Base-by-base conservation (phyloP, 345 rosid species). In the Dipteronia sinensis region DNA sequence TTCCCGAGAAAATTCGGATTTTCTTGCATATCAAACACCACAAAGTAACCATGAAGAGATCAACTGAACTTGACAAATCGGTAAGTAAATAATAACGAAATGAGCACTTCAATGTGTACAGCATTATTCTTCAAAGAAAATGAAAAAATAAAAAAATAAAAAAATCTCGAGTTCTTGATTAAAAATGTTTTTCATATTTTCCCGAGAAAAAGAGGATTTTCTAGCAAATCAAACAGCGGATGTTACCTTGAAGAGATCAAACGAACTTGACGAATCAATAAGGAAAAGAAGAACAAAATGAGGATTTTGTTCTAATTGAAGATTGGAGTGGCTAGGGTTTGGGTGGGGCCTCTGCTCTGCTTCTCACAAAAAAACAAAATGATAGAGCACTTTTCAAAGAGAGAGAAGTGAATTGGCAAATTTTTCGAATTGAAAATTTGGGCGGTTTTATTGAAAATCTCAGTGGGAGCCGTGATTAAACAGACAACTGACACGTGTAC, bases 391-490 rank as follows among this genome's bases (percentile, higher is more conserved):
- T 69, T n/a, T 69, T 19, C 25, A 25, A 59, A 6, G 22, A 3
- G 70, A 56, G 79, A 77, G 77, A 68, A 68, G 72, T 55, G 70
- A 71, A 67, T 65, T 68, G 82, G 85, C 82, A 67, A 83, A 53
- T 73, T 80, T 82, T 82, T 80, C 76, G 20, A 81, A 83, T 44
- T 65, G 71, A 79, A 46, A 58, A 65, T 49, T 63, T 75, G 82
- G 86, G 88, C 87, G 87, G 89, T 70, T 16, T 80, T 76, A 31
- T 51, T 69, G 44, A 38, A 65, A 22, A 10, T 25, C 27, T 19
- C 5, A 49, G 29, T 13, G 2, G 15, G 20, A 16, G 22, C 64
- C 27, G 25, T 4, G 58, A 53, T 53, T 53, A 12, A 53, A 53
- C 58, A 38, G 6, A 10, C 9, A 0, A 34, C 38, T 27, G 69